A percentile compares a stretch with the other conserved stretches of the same genome.
Evolutionary conservation across 129 eudicot genomes (phyloP).

Genomic region (Centaurea solstitialis): DNA sequence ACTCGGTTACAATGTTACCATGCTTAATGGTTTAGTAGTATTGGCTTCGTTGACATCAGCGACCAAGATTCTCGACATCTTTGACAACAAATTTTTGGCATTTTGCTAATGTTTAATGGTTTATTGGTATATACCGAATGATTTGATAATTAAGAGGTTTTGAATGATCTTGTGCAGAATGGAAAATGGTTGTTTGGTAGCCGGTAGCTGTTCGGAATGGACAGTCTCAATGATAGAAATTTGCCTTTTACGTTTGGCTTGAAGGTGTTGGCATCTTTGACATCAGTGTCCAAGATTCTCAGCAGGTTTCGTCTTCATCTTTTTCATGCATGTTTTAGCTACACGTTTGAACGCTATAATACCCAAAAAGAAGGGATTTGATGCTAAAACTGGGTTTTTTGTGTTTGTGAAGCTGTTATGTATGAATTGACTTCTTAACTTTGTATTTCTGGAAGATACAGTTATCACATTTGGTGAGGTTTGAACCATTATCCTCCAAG

Average conservation of each 20-base stretch:
- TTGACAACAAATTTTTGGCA: background rate
- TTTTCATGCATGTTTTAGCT: background rate
- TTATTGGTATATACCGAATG: background rate
- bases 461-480: too few species aligned
- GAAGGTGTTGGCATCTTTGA: conserved; percentile 4
- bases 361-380: background rate
- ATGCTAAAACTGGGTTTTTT: background rate
- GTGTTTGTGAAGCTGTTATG: too few species aligned
- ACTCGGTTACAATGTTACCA: too few species aligned
- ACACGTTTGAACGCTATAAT: background rate
- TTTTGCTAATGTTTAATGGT: background rate
- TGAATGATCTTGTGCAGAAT: background rate
- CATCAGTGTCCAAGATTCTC: background rate
- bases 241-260: background rate
- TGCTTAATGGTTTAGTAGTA: too few species aligned
- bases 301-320: background rate
- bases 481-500: too few species aligned
- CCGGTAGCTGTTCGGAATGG: background rate
- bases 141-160: background rate
- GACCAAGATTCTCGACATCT: too few species aligned
- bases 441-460: background rate
- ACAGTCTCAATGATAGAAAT: background rate
- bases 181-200: background rate
- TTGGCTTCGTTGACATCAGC: too few species aligned
- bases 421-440: background rate